A percentile compares a stretch with the other conserved stretches of the same genome.
phyloP scores from a whole-genome alignment of 2,329 filamentous ascomycete genomes.

The Ilyonectria destructans region DNA sequence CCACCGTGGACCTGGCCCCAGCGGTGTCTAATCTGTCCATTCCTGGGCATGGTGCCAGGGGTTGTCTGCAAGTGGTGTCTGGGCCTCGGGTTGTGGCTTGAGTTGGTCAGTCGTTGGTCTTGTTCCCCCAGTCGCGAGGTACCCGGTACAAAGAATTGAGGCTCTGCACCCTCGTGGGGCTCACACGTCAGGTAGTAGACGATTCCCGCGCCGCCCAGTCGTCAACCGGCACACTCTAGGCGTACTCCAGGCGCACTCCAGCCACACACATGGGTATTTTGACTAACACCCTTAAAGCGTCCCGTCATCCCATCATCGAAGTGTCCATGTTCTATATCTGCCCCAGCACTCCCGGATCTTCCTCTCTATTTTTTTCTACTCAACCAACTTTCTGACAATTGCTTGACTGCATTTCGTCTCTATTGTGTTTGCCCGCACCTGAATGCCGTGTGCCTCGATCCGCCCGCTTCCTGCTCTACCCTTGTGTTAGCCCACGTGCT shows the following conservation, averaged over 20 bases:
- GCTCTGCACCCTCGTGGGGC: background rate
- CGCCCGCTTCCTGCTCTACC: background rate
- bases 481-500: background rate
- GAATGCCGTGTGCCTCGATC: background rate
- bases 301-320: background rate
- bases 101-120: too few relatives aligned
- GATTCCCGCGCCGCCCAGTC: background rate
- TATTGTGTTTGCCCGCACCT: background rate
- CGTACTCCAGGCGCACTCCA: background rate
- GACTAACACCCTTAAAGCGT: background rate
- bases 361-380: background rate
- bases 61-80: background rate
- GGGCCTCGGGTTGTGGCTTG: background rate
- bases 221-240: background rate
- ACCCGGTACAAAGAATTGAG: background rate
- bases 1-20: background rate
- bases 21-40: background rate
- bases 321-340: background rate
- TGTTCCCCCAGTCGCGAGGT: slow-evolving; percentile 2
- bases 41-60: slow-evolving; percentile 1
- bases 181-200: background rate
- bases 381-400: background rate
- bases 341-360: background rate
- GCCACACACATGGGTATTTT: background rate
- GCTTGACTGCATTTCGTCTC: background rate